Base-by-base conservation (phyloP, 1,139 yeast species). In the Zygoascus meyerae region DNA sequence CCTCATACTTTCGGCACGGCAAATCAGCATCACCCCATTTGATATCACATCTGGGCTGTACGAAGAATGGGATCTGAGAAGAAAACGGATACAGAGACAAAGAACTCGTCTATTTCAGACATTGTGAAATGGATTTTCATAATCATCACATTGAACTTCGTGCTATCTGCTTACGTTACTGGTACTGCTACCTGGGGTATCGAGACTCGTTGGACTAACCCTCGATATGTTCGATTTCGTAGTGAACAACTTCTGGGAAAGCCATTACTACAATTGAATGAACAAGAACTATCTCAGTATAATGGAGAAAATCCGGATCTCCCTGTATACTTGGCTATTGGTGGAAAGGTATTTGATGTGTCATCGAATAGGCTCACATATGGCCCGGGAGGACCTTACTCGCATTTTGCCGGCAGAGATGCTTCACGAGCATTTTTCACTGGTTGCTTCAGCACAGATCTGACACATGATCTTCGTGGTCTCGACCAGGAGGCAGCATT, bases 381-480 rank as follows among this genome's bases (percentile, higher is more conserved):
- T 61, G 87, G 87, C 0, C 83, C 85, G 0, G 68, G 71, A 1
- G 89, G 89, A 0, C 63, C 81, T 1, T 86, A 86, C 61, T 62
- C 69, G 3, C 67, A 72, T 46, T 77, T 86, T 58, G 74, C 81
- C 18, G 95, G 95, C 0, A 68, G 67, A 42, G 95, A 86, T 61
- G 76, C 79, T 39, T 83, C 92, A 0, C 67, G 95, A 41, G 87
- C 87, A 21, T 81, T 78, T 57, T 83, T 80, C 3, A 86, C 92
- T 1, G 94, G 94, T 4, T 86, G 95, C 58, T 77, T 86, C 54
- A 63, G 67, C 38, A 72, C 75, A 16, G 72, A 69, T 14, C 70
- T 74, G 56, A 85, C 90, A 0, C 75, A 79, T 60, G 95, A 86
- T 61, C 63, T 85, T 38, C 65, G 95, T 28, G 94, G 85, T 0